phyloP scores from a whole-genome alignment of 192 early-diverging fungal genomes.

The Podochytrium sp. region DNA sequence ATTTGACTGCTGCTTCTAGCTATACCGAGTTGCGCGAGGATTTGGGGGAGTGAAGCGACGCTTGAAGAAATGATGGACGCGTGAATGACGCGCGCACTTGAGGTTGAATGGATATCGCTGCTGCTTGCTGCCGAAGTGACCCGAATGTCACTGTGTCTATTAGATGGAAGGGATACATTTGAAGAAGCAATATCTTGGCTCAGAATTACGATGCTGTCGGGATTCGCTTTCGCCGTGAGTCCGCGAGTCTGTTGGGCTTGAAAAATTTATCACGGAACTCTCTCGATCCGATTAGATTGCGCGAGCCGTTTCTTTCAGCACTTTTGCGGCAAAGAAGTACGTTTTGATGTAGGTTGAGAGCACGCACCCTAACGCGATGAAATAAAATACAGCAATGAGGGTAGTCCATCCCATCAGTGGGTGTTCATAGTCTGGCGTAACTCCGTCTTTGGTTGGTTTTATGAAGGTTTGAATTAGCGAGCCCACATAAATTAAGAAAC shows the following conservation, averaged over 20 bases:
- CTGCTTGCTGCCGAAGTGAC: background rate
- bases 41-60: too few relatives aligned
- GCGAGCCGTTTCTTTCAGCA: background rate
- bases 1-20: too few relatives aligned
- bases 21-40: too few relatives aligned
- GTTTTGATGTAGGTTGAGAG: background rate
- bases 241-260: too few relatives aligned
- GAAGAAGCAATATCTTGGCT: background rate
- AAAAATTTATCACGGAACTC: background rate
- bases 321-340: constrained; percentile 1
- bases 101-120: background rate
- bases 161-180: too few relatives aligned
- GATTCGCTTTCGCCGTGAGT: background rate
- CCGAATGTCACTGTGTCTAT: background rate
- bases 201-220: background rate
- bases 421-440: background rate
- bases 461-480: background rate
- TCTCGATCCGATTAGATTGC: background rate
- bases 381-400: background rate
- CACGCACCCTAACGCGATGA: background rate
- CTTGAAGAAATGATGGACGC: too few relatives aligned
- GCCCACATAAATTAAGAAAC: background rate
- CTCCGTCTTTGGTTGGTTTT: background rate
- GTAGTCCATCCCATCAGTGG: background rate
- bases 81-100: too few relatives aligned